Evolutionary conservation across 495 filamentous ascomycete species (phyloP), one percentile per base, ranked within the genome.

Genomic region (Mytilinidion resinicola): DNA sequence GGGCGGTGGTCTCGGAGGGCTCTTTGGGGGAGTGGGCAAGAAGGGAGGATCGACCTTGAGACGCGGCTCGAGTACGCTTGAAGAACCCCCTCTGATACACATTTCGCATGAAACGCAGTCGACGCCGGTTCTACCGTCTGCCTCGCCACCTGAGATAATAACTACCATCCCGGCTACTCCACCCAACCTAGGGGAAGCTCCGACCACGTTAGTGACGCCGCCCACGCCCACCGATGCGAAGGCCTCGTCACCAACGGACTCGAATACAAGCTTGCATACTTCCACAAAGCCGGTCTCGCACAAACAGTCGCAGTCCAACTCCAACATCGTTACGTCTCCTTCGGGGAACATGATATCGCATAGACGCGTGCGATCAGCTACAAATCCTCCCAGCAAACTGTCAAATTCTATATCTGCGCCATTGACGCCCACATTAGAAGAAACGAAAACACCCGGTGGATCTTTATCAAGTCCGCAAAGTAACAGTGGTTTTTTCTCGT

Each of bases 361-460:
- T 61, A 77, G 85, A 41, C 79, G 86, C 5, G 80, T 79, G 41
- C 80, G 83, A 56, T 88, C 86, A 49, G 81, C 85, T 56, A 80
- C 81, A 61, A 76, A 82, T 51, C 83, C 80, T n/a, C 90, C 91
- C 9, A 96, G 90, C 75, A 96, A 91, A 70, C 76, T 97, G 25
- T 95, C 91, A 9, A 90, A 86, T 60, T 85, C 86, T 43, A 82
- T 89, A 34, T 76, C 86, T 7, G 81, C 68, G 21, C 72, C 86
- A 30, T 71, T 95, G 44, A 87, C 88, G 34, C 90, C 93, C 14
- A 88, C 84, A 2, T 68, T 79, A 36, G 85, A 87, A 60, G 84
- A 87, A 68, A 60, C 64, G 10, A 84, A 80, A 59, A 74, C 78
- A 1, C 71, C 80, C 8, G 74, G 71, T 20, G 67, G 79, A 70